Base-by-base conservation (phyloP, 2,329 filamentous ascomycete species). In the Fusarium denticulatum region DNA sequence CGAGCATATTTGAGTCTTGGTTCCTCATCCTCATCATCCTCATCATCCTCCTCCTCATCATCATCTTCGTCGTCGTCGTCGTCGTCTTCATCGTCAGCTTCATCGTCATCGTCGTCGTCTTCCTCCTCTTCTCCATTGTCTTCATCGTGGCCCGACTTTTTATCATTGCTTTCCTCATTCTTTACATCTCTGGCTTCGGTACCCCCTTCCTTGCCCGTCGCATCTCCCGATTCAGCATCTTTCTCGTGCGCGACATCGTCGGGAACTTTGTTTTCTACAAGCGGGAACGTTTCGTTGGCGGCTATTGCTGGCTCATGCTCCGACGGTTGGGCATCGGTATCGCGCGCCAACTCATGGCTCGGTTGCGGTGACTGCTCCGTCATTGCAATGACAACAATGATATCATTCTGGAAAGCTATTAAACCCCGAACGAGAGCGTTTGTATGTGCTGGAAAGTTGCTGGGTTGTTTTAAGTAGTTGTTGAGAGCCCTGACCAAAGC, bases 1-100 rank as follows among this genome's bases (percentile, higher is more conserved):
- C 94, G 92, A 57, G 92, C 93, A 81, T 98, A 98, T 83, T 99
- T 99, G 77, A 99, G 89, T 79, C 92, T 93, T 34, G 96, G 97
- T 83, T 98, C 96, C 24, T 98, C 96, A 11, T 98, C 95, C 7
- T 96, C 91, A 0, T 91, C 85, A 0, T 86, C 87, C 0, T 84
- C 83, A 0, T 83, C 82, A 0, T 82, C 81, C 0, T 97, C 94
- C 0, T 93, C 91, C 0, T 82, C 82, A 0, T 82, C 81, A 0
- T 83, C 80, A 0, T 80, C 80, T 0, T 76, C 79, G 0, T 79
- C 78, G 1, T 69, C 78, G 0, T 79, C 79, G 0, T 79, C 79
- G 0, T 78, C 75, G 0, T 45, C 43, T 4, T 79, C 79, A 0
- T 78, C 75, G 0, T 77, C 77, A 0, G 79, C 78, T 1, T 69